A percentile compares a stretch with the other conserved stretches of the same genome.
phyloP scores from a whole-genome alignment of 1,284 basidiomycete genomes.

The Caloboletus firmus region DNA sequence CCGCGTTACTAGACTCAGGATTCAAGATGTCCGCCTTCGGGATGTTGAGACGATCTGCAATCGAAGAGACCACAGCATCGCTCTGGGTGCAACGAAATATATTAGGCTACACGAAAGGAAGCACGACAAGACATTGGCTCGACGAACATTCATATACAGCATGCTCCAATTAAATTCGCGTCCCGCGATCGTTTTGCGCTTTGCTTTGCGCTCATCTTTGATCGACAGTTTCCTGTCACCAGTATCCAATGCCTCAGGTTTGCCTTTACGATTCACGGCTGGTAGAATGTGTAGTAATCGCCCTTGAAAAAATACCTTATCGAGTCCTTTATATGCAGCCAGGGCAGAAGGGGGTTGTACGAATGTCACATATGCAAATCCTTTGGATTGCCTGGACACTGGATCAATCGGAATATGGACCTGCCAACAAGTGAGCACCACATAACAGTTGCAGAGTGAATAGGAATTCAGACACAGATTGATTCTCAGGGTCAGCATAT shows the following conservation, averaged over 20 bases:
- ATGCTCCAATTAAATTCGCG: conserved; percentile 96
- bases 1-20: conserved; percentile 71
- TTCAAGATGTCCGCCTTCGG: conserved; percentile 87
- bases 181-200: conserved; percentile 71
- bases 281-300: conserved; percentile 89
- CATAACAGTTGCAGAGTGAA: background rate
- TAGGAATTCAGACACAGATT: background rate
- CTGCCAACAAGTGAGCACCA: conserved; percentile 41
- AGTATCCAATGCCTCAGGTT: conserved; percentile 45
- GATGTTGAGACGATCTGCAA: conserved; percentile 80
- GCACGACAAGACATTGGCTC: conserved; percentile 13
- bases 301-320: conserved; percentile 90
- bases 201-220: conserved; percentile 70
- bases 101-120: conserved; percentile 21
- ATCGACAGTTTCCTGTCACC: conserved; percentile 54
- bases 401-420: conserved; percentile 82
- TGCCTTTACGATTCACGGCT: conserved; percentile 65
- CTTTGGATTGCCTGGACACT: conserved; percentile 70
- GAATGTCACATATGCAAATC: conserved; percentile 86
- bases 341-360: conserved; percentile 65
- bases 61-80: conserved; percentile 83
- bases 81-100: conserved; percentile 51
- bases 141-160: conserved; percentile 95
- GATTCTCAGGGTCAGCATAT: background rate
- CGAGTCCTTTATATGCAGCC: conserved; percentile 74